Evolutionary conservation across 768 basidiomycete genomes (phyloP).

Genomic region (Sporobolomyces phaffii): DNA sequence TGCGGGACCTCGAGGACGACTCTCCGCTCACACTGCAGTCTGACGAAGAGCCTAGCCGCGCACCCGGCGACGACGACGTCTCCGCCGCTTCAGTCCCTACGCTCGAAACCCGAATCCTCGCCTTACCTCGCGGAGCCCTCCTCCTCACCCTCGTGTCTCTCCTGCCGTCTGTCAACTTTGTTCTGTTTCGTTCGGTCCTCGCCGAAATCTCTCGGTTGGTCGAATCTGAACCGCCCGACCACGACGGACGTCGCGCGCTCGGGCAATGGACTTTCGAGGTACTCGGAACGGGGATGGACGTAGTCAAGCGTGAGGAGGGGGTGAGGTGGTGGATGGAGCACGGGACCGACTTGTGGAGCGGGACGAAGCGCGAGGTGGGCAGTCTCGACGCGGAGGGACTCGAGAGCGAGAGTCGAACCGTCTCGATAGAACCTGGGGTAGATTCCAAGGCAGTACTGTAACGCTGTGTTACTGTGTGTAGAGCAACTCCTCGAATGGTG

Average conservation of each 20-base stretch:
- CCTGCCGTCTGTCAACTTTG: constrained; percentile 27
- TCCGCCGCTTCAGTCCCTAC: background rate
- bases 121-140: constrained; percentile 23
- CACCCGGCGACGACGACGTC: background rate
- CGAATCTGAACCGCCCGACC: background rate
- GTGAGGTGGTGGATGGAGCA: constrained; percentile 36
- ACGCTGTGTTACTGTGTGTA: too few species aligned
- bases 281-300: constrained; percentile 36
- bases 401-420: background rate
- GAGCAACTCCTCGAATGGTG: too few species aligned
- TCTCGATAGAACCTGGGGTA: too few species aligned
- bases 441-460: too few species aligned
- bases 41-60: too few species aligned
- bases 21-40: too few species aligned
- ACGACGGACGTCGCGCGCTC: constrained; percentile 30
- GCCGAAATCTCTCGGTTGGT: constrained; percentile 11
- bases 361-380: background rate
- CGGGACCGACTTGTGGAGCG: background rate
- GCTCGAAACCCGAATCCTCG: constrained; percentile 22
- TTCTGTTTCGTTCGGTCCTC: constrained; percentile 20
- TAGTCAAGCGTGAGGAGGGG: constrained; percentile 33
- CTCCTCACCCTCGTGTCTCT: constrained; percentile 38
- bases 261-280: constrained; percentile 27
- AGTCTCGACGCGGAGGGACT: background rate
- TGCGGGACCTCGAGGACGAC: constrained; percentile 6